phyloP scores from a whole-genome alignment of 768 basidiomycete species.

The Lactarius pseudohatsudake region DNA sequence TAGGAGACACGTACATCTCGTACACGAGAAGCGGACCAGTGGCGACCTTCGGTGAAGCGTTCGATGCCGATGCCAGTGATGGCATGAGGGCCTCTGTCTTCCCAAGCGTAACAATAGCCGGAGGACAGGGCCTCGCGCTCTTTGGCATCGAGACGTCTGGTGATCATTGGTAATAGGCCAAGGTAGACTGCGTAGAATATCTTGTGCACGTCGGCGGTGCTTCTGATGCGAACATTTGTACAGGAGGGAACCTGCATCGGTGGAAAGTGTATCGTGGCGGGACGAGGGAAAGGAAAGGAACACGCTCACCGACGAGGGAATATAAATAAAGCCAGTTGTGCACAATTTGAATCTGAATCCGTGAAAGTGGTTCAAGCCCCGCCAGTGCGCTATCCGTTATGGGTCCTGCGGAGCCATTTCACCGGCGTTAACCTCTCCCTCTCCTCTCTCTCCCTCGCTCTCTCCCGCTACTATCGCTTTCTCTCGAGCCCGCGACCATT shows the following conservation, averaged over 20 bases:
- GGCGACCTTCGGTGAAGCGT: constrained; percentile 77
- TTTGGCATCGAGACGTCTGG: constrained; percentile 78
- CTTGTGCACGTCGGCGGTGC: constrained; percentile 75
- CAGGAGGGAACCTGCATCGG: constrained; percentile 76
- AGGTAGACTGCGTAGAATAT: constrained; percentile 78
- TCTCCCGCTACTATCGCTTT: background rate
- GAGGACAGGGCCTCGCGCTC: constrained; percentile 65
- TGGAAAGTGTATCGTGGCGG: constrained; percentile 30
- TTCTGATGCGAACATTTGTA: constrained; percentile 72
- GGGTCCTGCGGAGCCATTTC: background rate
- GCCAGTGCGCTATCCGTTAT: constrained; percentile 18
- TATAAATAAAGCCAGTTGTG: constrained; percentile 27
- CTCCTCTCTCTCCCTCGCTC: background rate
- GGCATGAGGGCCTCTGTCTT: constrained; percentile 79
- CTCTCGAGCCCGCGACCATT: background rate
- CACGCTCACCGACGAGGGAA: constrained; percentile 22
- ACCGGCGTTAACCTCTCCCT: background rate
- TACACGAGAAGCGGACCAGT: constrained; percentile 81
- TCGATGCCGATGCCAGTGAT: constrained; percentile 84
- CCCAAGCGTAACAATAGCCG: constrained; percentile 87
- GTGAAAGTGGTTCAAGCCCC: constrained; percentile 25
- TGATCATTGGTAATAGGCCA: constrained; percentile 69
- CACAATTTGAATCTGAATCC: constrained; percentile 28
- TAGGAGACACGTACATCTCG: constrained; percentile 40
- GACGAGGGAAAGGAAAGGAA: constrained; percentile 28